phyloP scores from a whole-genome alignment of 2,329 filamentous ascomycete species.

The Trichoderma arundinaceum region DNA sequence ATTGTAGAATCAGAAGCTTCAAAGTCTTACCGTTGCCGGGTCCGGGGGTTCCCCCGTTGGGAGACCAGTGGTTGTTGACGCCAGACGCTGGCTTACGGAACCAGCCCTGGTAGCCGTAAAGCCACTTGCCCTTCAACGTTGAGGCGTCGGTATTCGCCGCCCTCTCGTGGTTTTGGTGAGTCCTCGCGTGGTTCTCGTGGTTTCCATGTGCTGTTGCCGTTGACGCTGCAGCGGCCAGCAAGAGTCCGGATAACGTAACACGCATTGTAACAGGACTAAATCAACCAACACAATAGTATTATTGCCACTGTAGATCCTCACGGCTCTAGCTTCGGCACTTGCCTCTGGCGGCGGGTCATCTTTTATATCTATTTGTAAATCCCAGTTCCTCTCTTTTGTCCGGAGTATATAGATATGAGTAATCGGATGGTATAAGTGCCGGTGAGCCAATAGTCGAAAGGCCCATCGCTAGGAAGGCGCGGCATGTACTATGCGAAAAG shows the following conservation, averaged over 20 bases:
- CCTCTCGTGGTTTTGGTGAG: slow-evolving; percentile 6
- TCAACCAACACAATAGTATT: no score
- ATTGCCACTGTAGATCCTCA: neutral
- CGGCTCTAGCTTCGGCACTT: neutral
- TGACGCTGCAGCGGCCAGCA: neutral
- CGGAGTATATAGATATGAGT: neutral
- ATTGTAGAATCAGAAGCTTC: no score
- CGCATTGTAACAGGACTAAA: neutral
- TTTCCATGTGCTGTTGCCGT: neutral
- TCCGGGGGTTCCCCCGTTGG: slow-evolving; percentile 25
- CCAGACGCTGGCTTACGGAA: slow-evolving; percentile 25
- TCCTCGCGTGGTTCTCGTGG: neutral
- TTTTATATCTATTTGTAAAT: neutral
- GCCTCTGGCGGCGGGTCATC: neutral
- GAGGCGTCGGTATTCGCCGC: slow-evolving; percentile 9
- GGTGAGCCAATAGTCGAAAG: neutral
- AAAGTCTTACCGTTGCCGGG: slow-evolving; percentile 13
- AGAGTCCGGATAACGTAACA: slow-evolving; percentile 6
- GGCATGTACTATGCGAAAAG: neutral
- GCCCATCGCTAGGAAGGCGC: slow-evolving; percentile 5
- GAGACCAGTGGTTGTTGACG: slow-evolving; percentile 27
- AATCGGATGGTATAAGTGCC: slow-evolving; percentile 1
- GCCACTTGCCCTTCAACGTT: slow-evolving; percentile 25
- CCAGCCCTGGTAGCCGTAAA: slow-evolving; percentile 30
- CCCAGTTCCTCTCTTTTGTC: no score